Evolutionary conservation across 1,284 basidiomycete genomes (phyloP).

Genomic region (Cutaneotrichosporon mucoides): DNA sequence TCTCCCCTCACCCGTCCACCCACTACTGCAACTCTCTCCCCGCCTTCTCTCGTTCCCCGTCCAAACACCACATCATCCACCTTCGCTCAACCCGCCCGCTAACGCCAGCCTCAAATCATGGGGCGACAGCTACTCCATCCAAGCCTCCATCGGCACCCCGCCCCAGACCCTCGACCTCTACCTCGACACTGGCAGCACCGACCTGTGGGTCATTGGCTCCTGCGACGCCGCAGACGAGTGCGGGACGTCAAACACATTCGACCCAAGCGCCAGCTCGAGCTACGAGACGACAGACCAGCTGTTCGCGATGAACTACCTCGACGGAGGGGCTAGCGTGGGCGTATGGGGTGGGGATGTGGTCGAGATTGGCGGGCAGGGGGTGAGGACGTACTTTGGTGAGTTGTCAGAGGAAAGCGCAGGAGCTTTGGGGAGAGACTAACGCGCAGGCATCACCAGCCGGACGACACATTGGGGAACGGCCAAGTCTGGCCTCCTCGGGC

Average conservation of each 20-base stretch:
- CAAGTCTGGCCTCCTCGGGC: conserved; percentile 51
- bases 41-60: neutral
- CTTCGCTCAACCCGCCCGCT: neutral
- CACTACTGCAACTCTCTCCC: too few species aligned
- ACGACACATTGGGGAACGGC: neutral
- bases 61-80: neutral
- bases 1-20: too few species aligned
- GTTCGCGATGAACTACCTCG: conserved; percentile 2
- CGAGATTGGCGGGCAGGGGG: conserved; percentile 72
- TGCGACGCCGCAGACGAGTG: conserved; percentile 19
- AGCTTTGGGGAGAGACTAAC: neutral
- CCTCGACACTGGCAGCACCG: conserved; percentile 58
- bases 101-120: conserved; percentile 34
- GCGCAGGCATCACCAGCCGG: neutral
- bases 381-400: conserved; percentile 63
- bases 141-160: conserved; percentile 40
- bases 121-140: conserved; percentile 39
- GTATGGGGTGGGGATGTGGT: conserved; percentile 66
- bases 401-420: conserved; percentile 17
- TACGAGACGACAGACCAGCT: conserved; percentile 37
- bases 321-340: conserved; percentile 58
- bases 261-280: conserved; percentile 14
- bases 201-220: conserved; percentile 50
- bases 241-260: conserved; percentile 16
- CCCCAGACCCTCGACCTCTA: conserved; percentile 56